Conservation (phyloP, 148 eudicot genomes). For the Pharnaceum exiguum region DNA sequence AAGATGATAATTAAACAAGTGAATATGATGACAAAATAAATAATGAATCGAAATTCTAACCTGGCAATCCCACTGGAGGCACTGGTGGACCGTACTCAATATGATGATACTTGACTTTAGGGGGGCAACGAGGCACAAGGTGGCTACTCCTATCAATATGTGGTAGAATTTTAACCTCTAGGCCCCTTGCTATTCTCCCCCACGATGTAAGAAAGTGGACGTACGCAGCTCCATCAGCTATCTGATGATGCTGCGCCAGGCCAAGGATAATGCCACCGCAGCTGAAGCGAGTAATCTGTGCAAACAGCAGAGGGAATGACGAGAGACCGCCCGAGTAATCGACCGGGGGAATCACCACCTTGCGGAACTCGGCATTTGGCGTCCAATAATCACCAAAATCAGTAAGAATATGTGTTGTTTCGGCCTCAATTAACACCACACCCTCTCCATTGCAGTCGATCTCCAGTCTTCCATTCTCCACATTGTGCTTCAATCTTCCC, state of each 20-base stretch:
- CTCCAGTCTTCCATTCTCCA: conserved; percentile 21
- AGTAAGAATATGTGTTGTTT: conserved; percentile 1
- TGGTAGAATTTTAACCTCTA: conserved; percentile 15
- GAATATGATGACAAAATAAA: no score
- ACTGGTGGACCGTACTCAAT: conserved; percentile 11
- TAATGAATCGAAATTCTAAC: neutral
- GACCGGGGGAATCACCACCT: neutral
- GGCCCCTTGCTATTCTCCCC: conserved; percentile 24
- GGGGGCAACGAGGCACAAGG: conserved; percentile 16
- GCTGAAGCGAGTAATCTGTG: conserved; percentile 19
- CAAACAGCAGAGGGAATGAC: neutral
- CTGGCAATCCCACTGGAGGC: neutral
- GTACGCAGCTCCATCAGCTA: conserved; percentile 17
- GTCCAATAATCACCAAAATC: conserved; percentile 4
- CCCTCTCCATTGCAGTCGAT: conserved; percentile 30
- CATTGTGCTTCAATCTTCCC: conserved; percentile 15
- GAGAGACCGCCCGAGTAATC: conserved; percentile 10
- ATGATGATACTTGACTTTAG: conserved; percentile 17
- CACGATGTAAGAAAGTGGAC: conserved; percentile 19
- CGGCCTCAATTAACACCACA: conserved; percentile 14
- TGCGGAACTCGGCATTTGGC: neutral
- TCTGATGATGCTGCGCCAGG: conserved; percentile 22
- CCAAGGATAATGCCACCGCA: conserved; percentile 26
- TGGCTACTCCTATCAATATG: conserved; percentile 11
- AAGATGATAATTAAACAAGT: no score